phyloP scores from a whole-genome alignment of 139 green algal genomes.

The Ettlia oleoabundans region DNA sequence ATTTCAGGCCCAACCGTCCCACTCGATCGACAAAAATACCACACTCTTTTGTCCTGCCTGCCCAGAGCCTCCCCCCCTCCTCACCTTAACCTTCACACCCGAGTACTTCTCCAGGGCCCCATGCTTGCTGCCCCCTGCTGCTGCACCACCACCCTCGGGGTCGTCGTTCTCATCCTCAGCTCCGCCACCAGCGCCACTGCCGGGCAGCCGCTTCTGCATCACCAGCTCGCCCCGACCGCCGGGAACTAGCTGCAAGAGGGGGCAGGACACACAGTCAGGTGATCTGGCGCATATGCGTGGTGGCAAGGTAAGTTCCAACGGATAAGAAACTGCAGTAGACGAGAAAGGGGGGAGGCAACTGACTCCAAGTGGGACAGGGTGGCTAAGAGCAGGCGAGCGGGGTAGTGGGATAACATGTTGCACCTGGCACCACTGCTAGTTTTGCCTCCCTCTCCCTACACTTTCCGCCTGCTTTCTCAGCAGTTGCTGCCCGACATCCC shows the following conservation, averaged over 20 bases:
- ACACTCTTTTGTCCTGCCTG: background rate
- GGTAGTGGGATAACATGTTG: too few species aligned
- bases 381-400: too few species aligned
- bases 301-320: too few species aligned
- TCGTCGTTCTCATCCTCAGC: conserved; percentile 56
- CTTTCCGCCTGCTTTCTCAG: too few species aligned
- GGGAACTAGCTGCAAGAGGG: conserved; percentile 82
- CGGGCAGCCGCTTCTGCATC: conserved; percentile 76
- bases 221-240: conserved; percentile 80
- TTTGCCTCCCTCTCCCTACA: too few species aligned
- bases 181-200: conserved; percentile 5
- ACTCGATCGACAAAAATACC: background rate
- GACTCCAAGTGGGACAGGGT: too few species aligned
- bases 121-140: background rate
- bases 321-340: too few species aligned
- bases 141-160: conserved; percentile 47
- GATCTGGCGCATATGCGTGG: too few species aligned
- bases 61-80: background rate
- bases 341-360: background rate
- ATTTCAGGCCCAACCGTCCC: too few species aligned
- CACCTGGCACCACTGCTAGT: too few species aligned
- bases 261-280: too few species aligned
- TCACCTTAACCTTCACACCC: conserved; percentile 89
- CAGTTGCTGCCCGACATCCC: too few species aligned
- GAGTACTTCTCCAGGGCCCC: conserved; percentile 76